These are phyloP conservation scores for Termitomyces sp. DNA, from an alignment of 768 basidiomycete species.

Conservation along the genomic window DNA sequence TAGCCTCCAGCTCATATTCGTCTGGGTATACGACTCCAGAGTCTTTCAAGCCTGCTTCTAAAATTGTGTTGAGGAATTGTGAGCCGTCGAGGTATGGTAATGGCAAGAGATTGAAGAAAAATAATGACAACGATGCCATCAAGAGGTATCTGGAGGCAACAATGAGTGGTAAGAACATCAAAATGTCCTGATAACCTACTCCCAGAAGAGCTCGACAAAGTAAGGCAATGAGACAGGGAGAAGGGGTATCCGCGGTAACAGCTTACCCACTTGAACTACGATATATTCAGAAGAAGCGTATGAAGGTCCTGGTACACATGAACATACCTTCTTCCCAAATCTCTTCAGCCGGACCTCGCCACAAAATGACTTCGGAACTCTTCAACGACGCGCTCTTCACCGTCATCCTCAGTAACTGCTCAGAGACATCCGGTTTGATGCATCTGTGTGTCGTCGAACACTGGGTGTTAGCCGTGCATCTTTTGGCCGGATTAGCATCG, in stretches of 20 bases:
- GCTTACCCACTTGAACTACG: constrained; percentile 47
- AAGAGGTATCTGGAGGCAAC: constrained; percentile 44
- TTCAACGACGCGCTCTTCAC: constrained; percentile 21
- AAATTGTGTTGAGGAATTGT: constrained; percentile 38
- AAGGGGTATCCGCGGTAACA: constrained; percentile 36
- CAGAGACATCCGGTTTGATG: constrained; percentile 40
- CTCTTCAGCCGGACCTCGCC: constrained; percentile 66
- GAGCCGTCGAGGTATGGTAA: constrained; percentile 67
- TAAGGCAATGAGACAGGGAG: constrained; percentile 38
- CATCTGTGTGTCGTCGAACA: constrained; percentile 35
- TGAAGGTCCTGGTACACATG: not conserved
- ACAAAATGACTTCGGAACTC: constrained; percentile 46
- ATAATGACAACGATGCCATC: constrained; percentile 71
- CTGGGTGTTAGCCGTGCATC: constrained; percentile 35
- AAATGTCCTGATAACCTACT: constrained; percentile 37
- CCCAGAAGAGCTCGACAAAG: constrained; percentile 36
- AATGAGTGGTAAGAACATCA: not conserved
- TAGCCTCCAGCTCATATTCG: constrained; percentile 27
- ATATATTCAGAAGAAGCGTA: not conserved
- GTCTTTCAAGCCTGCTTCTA: constrained; percentile 10
- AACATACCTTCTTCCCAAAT: constrained; percentile 61
- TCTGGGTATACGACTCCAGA: not conserved
- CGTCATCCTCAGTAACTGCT: constrained; percentile 52
- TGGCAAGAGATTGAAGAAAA: constrained; percentile 78
- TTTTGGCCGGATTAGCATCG: constrained; percentile 15